Base-by-base conservation (phyloP, 306 rosid species). In the Castanea crenata region DNA sequence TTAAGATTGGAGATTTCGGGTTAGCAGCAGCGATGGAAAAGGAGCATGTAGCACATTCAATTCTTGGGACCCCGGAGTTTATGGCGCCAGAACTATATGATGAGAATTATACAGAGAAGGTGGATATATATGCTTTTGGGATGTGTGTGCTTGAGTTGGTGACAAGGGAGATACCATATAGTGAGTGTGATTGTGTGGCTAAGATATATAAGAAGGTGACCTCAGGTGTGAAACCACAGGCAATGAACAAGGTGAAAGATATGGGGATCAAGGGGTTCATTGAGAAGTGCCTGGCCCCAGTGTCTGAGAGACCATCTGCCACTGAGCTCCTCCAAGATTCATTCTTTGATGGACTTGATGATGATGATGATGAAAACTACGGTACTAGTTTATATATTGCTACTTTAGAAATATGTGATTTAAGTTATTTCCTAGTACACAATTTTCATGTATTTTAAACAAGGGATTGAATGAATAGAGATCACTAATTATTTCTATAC, bases 41-140 rank as follows among this genome's bases (percentile, higher is more conserved):
- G 61, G 63, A 35, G 6, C 79, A 76, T 29, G 46, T 71, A 11
- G 79, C 79, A 1, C 79, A 76, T 64, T 76, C 79, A 5, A 51
- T 76, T 12, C 25, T 76, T 5, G 79, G 79, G 58, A 76, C 79
- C 20, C 79, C 79, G 5, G 79, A 76, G 19, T 76, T 20, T 27
- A 76, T 76, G 79, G 79, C 73, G 19, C 79, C 79, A 3, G 79
- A 76, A 38, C 63, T 76, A 13, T 76, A 76, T 59, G 79, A 76
- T 2, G 79, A 76, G 18, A 34, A 76, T 51, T 76, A 76, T 34
- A 76, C 79, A 5, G 79, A 76, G 55, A 21, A 44, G 73, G 79
- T 76, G 61, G 79, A 76, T 34, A 64, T 76, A 41, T 76, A 76
- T 23, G 41, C 79, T 3, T 76, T 76, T 51, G 79, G 79, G 41